Evolutionary conservation across 1,284 basidiomycete species (phyloP).

Genomic region (Ustilago crameri): DNA sequence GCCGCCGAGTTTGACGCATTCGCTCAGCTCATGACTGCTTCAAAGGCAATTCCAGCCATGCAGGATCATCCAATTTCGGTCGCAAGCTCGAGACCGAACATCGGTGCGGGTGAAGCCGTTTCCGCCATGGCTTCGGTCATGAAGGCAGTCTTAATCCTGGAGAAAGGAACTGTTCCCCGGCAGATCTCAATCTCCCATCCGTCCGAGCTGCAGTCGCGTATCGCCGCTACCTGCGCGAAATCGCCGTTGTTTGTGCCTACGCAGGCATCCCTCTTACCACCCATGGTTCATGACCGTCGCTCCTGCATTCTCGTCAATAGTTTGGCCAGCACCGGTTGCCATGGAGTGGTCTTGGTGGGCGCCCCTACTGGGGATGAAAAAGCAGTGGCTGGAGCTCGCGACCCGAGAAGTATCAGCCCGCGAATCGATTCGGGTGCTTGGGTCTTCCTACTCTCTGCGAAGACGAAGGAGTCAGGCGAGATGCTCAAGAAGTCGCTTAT

Average conservation of each 20-base stretch:
- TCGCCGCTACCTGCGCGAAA: constrained; percentile 10
- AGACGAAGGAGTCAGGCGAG: constrained; percentile 37
- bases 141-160: constrained; percentile 44
- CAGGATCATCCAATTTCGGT: constrained; percentile 18
- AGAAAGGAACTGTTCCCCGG: constrained; percentile 28
- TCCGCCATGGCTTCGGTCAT: constrained; percentile 48
- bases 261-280: constrained; percentile 18
- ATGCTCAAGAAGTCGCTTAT: constrained; percentile 24
- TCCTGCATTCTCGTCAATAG: constrained; percentile 41
- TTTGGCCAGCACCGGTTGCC: constrained; percentile 30
- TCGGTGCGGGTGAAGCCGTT: constrained; percentile 49
- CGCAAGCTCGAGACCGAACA: constrained; percentile 35
- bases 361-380: constrained; percentile 7
- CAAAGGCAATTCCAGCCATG: not conserved
- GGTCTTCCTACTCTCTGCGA: constrained; percentile 39
- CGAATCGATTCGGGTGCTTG: constrained; percentile 3
- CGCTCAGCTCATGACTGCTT: constrained; percentile 5
- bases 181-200: constrained; percentile 23
- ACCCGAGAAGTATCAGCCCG: not conserved
- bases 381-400: not conserved
- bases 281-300: not conserved
- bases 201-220: constrained; percentile 28
- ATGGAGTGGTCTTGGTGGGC: constrained; percentile 32
- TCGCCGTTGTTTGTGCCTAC: constrained; percentile 26
- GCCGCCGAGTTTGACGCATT: constrained; percentile 44